Percentiles rank a stretch among this genome's conserved stretches.
These are phyloP conservation scores for Leishmania aethiopica DNA, from an alignment of 208 protist species.

Conservation along the genomic window DNA sequence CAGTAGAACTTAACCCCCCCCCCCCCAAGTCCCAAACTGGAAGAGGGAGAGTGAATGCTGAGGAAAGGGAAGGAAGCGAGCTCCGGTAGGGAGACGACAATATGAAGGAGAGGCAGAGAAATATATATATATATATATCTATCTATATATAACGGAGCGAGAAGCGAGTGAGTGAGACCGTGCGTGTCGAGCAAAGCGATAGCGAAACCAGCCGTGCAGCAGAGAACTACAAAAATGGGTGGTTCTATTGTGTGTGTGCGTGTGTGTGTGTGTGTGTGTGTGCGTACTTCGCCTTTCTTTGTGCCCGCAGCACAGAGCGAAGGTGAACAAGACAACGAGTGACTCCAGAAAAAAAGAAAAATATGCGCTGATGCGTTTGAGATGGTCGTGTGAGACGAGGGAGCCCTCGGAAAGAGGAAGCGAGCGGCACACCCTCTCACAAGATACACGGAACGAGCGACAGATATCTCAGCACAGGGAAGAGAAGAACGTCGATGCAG, in stretches of 20 bases:
- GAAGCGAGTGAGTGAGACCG: not conserved
- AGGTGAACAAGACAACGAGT: not conserved
- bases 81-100: not conserved
- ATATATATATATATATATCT: too few species aligned
- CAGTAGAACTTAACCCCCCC: not conserved
- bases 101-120: not conserved
- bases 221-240: not conserved
- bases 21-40: too few species aligned
- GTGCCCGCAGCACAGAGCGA: not conserved
- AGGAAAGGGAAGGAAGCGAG: not conserved
- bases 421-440: not conserved
- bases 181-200: not conserved
- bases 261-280: too few species aligned
- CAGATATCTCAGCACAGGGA: not conserved
- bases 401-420: not conserved
- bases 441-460: not conserved
- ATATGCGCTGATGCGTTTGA: not conserved
- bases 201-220: not conserved
- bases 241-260: not conserved
- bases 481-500: not conserved
- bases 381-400: not conserved
- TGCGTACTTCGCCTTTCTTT: not conserved
- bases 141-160: not conserved
- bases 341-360: not conserved
- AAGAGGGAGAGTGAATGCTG: not conserved